Evolutionary conservation across 2,329 filamentous ascomycete species (phyloP), one percentile per base, ranked within the genome.

Genomic region (Mariannaea sp.): DNA sequence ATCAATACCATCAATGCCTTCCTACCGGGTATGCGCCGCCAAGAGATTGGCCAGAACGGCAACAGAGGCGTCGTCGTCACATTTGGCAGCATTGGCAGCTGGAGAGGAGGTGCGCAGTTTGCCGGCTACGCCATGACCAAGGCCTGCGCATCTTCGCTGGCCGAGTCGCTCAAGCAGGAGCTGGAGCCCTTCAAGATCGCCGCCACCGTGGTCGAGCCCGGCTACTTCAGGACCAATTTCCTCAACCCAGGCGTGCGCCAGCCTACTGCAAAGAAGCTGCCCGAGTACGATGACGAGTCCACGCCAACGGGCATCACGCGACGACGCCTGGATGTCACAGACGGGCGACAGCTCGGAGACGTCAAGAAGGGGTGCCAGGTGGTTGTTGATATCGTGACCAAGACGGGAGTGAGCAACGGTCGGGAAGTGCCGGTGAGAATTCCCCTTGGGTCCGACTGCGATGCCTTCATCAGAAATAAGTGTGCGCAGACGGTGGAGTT

Each of bases 331-430:
- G 65, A 67, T 3, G 35, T 38, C 3, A 67, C 68, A 9, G 69
- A 84, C 55, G 72, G 77, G 13, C 75, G 77, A 0, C 82, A 86
- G 69, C 75, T 71, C 0, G 83, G 83, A 0, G 81, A 86, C 61
- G 74, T 81, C 3, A 68, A 67, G 14, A 84, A 84, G 71, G 83
- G 78, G 0, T 70, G 72, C 7, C 73, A 69, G 50, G 74, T 81
- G 1, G 71, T 84, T 22, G 74, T 85, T 5, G 83, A 87, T 57
- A 71, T 83, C 12, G 58, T 87, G 58, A 83, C 79, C 7, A 71
- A 71, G 36, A 75, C 70, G 2, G 82, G 82, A 0, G 70, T 71
- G 19, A 80, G 73, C 0, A 48, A 64, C 54, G 81, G 79, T 0
- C 78, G 68, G 57, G 73, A 77, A 16, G 69, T 86, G 2, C 84